Evolutionary conservation across 2,329 filamentous ascomycete genomes (phyloP), one percentile per base, ranked within the genome.

Genomic region (Botryotinia globosa): DNA sequence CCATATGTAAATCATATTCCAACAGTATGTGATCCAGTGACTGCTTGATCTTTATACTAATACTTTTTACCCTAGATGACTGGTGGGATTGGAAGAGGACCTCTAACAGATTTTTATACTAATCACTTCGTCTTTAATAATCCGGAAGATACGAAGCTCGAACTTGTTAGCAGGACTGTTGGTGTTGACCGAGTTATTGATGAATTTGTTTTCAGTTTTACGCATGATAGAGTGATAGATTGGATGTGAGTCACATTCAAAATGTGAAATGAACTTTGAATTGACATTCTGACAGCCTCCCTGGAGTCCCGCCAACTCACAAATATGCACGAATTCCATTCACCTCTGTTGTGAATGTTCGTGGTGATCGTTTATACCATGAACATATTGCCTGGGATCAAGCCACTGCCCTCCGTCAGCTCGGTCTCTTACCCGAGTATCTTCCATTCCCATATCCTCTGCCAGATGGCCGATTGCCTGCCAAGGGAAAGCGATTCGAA

Each of bases 1-100:
- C 92, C 92, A 4, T 94, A 94, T 78, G 92, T 94, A 1, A 94
- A 94, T 78, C 91, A 94, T 78, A 85, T 94, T 1, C 90, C 92
- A 0, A 93, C 91, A 0, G 85, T 90, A 77, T 83, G 86, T 77
- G 34, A 56, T 56, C 1, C 32, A 5, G 8, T 20, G 18, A 9
- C 1, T 18, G 29, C 25, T 51, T 32, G 44, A 16, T 34, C 34
- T 62, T 39, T 32, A 25, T 45, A 6, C 39, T 62, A 44, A 44
- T 51, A 29, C 4, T 5, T 45, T 45, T 25, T 4, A 4, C 37
- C 4, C n/a, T 63, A 78, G 77, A 74, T 79, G 74, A 78, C 89
- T 0, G 92, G 92, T 2, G 92, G 92, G 0, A 86, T 94, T 48
- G 92, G 92, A 0, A 86, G 92, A 29, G 82, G 83, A 2, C 82